Conservation (phyloP, 2,329 filamentous ascomycete species). For the Fonsecaea nubica region DNA sequence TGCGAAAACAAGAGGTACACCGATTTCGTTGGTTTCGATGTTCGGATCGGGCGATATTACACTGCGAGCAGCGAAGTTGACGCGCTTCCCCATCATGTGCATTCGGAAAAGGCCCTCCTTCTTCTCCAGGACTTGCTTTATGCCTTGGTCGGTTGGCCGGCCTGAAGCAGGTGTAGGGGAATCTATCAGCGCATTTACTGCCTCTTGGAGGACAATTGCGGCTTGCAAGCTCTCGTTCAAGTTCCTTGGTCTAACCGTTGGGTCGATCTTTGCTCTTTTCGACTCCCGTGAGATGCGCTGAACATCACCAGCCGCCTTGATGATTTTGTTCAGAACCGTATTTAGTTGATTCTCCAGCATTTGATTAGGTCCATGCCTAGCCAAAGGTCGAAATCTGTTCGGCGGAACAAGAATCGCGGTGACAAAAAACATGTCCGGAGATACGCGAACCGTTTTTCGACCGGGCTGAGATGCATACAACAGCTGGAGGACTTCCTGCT, state of each 20-base stretch:
- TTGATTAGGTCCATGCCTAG: constrained; percentile 77
- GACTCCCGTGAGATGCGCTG: constrained; percentile 76
- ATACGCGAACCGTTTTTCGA: constrained; percentile 66
- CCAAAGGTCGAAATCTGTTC: constrained; percentile 88
- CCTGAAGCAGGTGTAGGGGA: constrained; percentile 83
- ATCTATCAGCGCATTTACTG: constrained; percentile 92
- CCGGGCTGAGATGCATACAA: constrained; percentile 78
- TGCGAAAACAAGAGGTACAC: constrained; percentile 96
- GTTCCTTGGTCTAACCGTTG: constrained; percentile 65
- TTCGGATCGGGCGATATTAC: constrained; percentile 99
- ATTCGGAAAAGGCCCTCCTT: constrained; percentile 98
- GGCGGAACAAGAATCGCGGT: constrained; percentile 86
- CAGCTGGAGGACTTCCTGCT: constrained; percentile 81
- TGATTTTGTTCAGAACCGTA: constrained; percentile 80
- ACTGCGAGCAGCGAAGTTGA: constrained; percentile 96
- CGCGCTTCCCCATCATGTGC: constrained; percentile 99
- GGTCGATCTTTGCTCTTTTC: constrained; percentile 45
- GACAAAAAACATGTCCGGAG: constrained; percentile 92
- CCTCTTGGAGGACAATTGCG: constrained; percentile 83
- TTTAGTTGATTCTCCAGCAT: constrained; percentile 91
- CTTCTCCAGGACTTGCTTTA: constrained; percentile 98
- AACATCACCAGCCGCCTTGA: constrained; percentile 76
- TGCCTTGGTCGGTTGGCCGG: constrained; percentile 83
- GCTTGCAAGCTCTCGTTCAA: constrained; percentile 75
- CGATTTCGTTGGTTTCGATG: constrained; percentile 98